Evolutionary conservation across 306 rosid genomes (phyloP).

Genomic region (Malus fusca): DNA sequence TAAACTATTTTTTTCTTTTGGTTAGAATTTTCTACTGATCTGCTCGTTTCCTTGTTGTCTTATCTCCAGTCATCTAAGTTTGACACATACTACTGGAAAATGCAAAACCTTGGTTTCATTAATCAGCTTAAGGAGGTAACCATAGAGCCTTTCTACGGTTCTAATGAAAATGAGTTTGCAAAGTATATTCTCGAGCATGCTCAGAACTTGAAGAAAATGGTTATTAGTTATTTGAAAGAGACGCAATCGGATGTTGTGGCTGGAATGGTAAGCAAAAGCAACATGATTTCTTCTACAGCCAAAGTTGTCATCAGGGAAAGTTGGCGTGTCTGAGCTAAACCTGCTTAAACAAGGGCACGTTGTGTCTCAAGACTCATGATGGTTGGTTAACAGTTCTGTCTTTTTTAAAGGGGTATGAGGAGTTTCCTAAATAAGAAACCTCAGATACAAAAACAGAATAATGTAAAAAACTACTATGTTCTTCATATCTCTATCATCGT

Average conservation of each 20-base stretch:
- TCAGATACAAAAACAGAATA: no score
- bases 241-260: not conserved
- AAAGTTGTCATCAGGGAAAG: not conserved
- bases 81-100: not conserved
- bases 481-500: no score
- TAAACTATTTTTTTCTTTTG: not conserved
- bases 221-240: not conserved
- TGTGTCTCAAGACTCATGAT: no score
- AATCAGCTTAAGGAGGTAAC: not conserved
- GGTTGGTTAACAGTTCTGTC: no score
- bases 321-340: no score
- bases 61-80: no score
- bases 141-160: not conserved
- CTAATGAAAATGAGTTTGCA: not conserved
- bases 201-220: not conserved
- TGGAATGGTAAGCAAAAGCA: not conserved
- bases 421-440: no score
- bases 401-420: no score
- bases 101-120: not conserved
- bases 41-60: no score
- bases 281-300: not conserved
- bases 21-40: no score
- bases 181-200: not conserved
- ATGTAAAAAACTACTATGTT: no score
- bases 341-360: no score